Conservation (phyloP, 169 alveolate genomes). For the Eimeria sp. region DNA sequence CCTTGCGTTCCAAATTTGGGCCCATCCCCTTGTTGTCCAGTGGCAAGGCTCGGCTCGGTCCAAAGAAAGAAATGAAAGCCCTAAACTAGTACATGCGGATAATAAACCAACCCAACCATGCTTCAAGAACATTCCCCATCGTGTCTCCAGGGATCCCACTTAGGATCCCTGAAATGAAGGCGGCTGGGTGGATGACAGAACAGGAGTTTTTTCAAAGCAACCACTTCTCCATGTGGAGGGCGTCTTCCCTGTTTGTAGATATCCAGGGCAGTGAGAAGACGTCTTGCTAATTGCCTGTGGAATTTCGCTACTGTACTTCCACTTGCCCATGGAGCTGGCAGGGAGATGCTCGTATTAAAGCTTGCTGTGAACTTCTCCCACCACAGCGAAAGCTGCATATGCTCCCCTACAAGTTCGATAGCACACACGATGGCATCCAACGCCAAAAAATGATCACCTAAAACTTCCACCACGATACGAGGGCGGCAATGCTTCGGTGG, state of each 20-base stretch:
- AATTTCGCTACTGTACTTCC: not conserved
- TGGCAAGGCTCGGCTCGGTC: too few species aligned
- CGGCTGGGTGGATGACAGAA: not conserved
- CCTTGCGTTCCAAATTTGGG: too few species aligned
- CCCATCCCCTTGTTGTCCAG: too few species aligned
- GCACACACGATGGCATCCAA: not conserved
- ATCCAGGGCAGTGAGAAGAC: not conserved
- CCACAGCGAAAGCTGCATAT: not conserved
- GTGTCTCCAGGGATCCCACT: not conserved
- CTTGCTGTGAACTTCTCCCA: conserved; percentile 31
- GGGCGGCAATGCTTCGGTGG: not conserved
- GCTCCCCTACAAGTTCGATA: not conserved
- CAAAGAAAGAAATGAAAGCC: not conserved
- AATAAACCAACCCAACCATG: not conserved
- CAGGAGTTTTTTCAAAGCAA: not conserved
- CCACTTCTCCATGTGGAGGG: not conserved
- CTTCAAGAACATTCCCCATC: not conserved
- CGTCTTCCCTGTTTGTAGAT: not conserved
- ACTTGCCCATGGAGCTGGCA: not conserved
- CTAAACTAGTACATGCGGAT: not conserved
- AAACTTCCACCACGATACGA: not conserved
- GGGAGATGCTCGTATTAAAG: not conserved
- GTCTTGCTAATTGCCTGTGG: not conserved
- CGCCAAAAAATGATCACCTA: not conserved
- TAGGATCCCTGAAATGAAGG: not conserved